These are phyloP conservation scores for Stereocaulon alpinum DNA, from an alignment of 495 filamentous ascomycete species.

Conservation along the genomic window DNA sequence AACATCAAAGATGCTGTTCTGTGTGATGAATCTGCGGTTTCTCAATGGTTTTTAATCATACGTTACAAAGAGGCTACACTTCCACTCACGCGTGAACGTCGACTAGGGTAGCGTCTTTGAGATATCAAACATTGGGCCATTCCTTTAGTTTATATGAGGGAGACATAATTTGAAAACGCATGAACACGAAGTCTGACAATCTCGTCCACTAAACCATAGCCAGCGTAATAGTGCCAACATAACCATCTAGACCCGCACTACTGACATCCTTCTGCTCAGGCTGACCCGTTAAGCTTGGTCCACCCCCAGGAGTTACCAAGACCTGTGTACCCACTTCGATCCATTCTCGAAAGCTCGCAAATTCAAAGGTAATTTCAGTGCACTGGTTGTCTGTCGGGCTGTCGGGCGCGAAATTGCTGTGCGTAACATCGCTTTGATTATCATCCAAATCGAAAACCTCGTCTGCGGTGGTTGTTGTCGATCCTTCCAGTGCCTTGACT, in stretches of 20 bases:
- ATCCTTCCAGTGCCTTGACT: conserved; percentile 32
- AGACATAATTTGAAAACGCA: too few relatives aligned
- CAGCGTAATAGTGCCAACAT: conserved; percentile 30
- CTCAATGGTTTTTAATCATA: too few relatives aligned
- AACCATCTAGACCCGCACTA: conserved; percentile 36
- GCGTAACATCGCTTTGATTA: conserved; percentile 40
- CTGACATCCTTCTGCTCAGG: conserved; percentile 20
- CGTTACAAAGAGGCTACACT: too few relatives aligned
- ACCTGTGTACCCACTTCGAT: conserved; percentile 70
- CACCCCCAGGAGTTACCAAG: conserved; percentile 53
- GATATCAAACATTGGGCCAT: too few relatives aligned
- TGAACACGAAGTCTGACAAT: not conserved
- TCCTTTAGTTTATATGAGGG: too few relatives aligned
- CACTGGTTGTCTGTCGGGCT: conserved; percentile 20
- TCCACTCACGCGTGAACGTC: too few relatives aligned
- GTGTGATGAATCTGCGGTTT: too few relatives aligned
- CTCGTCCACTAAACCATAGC: not conserved
- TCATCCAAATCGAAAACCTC: conserved; percentile 60
- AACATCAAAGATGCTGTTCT: too few relatives aligned
- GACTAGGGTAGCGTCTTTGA: too few relatives aligned
- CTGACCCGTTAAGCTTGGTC: conserved; percentile 27
- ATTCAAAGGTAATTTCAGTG: conserved; percentile 61
- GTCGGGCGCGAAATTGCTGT: conserved; percentile 24
- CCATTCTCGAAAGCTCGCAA: conserved; percentile 73
- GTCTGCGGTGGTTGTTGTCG: conserved; percentile 33